Base-by-base conservation (phyloP, 2,329 filamentous ascomycete genomes). In the Penicillium verrucosum region DNA sequence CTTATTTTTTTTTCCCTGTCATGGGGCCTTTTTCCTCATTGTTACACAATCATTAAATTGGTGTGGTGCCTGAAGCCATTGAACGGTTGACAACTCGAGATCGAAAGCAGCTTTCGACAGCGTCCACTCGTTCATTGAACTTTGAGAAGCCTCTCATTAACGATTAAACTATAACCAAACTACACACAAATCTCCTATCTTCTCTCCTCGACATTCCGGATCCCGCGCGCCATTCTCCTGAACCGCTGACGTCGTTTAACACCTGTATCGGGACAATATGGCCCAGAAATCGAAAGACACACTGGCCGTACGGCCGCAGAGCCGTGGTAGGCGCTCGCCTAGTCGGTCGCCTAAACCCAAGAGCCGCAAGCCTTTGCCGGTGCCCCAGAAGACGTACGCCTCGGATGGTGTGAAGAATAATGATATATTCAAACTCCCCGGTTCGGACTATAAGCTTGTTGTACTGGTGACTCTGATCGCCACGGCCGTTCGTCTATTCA, bases 351-450 rank as follows among this genome's bases (percentile, higher is more conserved):
- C 75, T 12, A 71, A 64, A 25, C 69, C 74, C 16, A 75, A 73
- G 65, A 71, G 68, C 54, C 66, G 68, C 60, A 73, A 73, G 58
- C 66, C 69, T 48, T 60, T 51, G 11, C 56, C 67, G 9, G 73
- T 71, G 42, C 64, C 62, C 34, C 68, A 68, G 40, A 77, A 67
- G 38, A 77, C 73, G 61, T 81, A 80, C 69, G 71, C 70, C 43
- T 81, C 79, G 21, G 77, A 80, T 40, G 79, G 79, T 23, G 77
- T 97, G 53, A 82, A 85, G 64, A 90, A 99, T 79, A 88, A 97
- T 78, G 92, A 97, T 80, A 86, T 97, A 70, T 92, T 97, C 77
- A 84, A 90, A 51, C 85, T 99, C 23, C 90, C 92, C 36, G 77
- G 83, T 56, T 88, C 86, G 25, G 94, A 97, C 78, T 97, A 94